Percentiles rank a stretch among this genome's conserved stretches.
phyloP scores from a whole-genome alignment of 2,329 filamentous ascomycete genomes.

The Xylaria sp. region DNA sequence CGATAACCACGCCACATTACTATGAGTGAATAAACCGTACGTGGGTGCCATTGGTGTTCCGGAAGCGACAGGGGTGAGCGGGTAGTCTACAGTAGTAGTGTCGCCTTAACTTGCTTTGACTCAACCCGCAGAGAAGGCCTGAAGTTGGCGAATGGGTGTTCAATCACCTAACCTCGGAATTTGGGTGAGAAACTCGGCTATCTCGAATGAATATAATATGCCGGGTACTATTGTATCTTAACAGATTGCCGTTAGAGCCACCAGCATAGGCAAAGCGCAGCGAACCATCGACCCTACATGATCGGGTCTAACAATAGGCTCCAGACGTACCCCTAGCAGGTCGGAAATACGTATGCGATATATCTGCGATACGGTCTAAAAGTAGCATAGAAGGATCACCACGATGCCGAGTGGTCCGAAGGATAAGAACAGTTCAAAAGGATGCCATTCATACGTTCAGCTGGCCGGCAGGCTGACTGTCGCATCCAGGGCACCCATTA shows the following conservation, averaged over 20 bases:
- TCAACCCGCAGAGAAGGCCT: constrained; percentile 2
- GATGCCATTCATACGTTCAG: constrained; percentile 12
- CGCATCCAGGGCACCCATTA: constrained; percentile 13
- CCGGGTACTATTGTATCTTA: constrained; percentile 27
- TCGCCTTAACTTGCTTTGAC: constrained; percentile 31
- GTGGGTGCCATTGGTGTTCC: constrained; percentile 29
- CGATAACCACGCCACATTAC: neutral
- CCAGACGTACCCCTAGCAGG: neutral
- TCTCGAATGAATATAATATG: constrained; percentile 31
- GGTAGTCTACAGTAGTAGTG: constrained; percentile 18
- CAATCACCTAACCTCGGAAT: neutral
- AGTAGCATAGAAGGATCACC: constrained; percentile 1
- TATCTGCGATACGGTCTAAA: neutral
- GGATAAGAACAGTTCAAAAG: neutral
- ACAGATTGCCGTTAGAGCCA: neutral
- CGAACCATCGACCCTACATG: constrained; percentile 17
- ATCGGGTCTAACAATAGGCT: constrained; percentile 4
- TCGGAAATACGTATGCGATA: neutral
- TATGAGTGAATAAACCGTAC: constrained; percentile 13
- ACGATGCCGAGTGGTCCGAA: constrained; percentile 11
- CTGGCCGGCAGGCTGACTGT: constrained; percentile 2
- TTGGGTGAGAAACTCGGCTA: constrained; percentile 26
- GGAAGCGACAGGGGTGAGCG: constrained; percentile 23
- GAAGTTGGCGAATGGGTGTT: constrained; percentile 17
- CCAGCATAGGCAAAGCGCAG: neutral